Base-by-base conservation (phyloP, 2,329 filamentous ascomycete genomes). In the Talaromyces sp. region DNA sequence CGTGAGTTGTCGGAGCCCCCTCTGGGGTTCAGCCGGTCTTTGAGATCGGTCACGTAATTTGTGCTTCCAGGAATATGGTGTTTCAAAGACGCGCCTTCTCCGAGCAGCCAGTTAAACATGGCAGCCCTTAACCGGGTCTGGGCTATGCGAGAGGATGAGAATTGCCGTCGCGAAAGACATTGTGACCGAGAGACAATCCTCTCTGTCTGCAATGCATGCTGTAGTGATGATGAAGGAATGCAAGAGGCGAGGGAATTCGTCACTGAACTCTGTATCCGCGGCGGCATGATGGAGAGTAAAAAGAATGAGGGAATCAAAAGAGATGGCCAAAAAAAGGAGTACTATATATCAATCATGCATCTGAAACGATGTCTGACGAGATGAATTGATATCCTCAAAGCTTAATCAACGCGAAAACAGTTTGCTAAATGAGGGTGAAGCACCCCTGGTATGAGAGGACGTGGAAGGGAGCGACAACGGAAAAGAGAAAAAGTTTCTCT, bases 31-130 rank as follows among this genome's bases (percentile, higher is more conserved):
- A 52, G 50, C 21, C 66, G 60, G 7, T 65, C 54, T 32, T 63
- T 63, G 46, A 67, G 46, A n/a, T 63, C 56, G 13, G 59, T 69
- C 24, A 73, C 51, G 58, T 72, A 75, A 62, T 74, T 75, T 38
- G 68, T 71, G 50, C 63, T 41, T 7, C 72, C 71, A 17, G 74
- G 71, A 13, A 65, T 60, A 56, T 74, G 69, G 43, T 70, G 62
- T 55, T 72, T 74, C 8, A 73, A 58, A 9, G 61, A 62, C 32
- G 70, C 63, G 51, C 73, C 75, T 58, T 72, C 66, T 19, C 63
- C 64, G 62, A 82, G 80, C 41, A 88, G 77, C 85, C 85, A 88
- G 63, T 75, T 73, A 66, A 82, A 85, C 78, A 87, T 86, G 55
- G 80, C 74, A 61, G 78, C 75, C 62, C 84, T 81, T 49, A 82